Base-by-base conservation (phyloP, 371 early-diverging fungal species). In the Ordospora colligata region DNA sequence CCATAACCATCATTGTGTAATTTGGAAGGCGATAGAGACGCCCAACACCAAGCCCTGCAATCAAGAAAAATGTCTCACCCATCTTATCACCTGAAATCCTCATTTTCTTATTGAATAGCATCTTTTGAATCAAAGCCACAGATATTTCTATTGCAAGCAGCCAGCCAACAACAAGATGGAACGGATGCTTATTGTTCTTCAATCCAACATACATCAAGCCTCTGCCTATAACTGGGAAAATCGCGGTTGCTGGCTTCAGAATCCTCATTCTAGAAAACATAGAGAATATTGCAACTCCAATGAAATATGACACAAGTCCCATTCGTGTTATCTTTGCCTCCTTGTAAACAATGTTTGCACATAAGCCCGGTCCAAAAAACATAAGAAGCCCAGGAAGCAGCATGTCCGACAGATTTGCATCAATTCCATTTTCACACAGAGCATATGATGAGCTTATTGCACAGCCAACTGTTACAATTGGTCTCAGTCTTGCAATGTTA, bases 291-390 rank as follows among this genome's bases (percentile, higher is more conserved):
- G 62, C n/a, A 14, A 74, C 12, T 1, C 77, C 69, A 46, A 77
- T 32, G 21, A 72, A 50, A 23, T 69, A 74, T 7, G 50, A 17
- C n/a, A 74, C 23, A 27, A 76, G 47, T 27, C 47, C 19, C 17
- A 17, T 40, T n/a, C 7, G 3, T 12, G 68, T 53, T 23, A 77
- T 14, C 11, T 17, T 19, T 21, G 71, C 64, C 45, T 69, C 45
- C 21, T 51, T 54, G 50, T 69, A 68, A 40, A 71, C 58, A 23
- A 69, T 21, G 53, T 80, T 80, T 14, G 74, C 75, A 22, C 68
- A 45, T 22, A 80, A n/a, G n/a, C 73, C 54, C 11, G 69, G 52
- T 8, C 66, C 52, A 58, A 73, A 77, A 44, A 50, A 52, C 7
- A 17, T 14, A 22, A 73, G 25, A 4, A 80, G 37, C 11, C 47